phyloP scores from a whole-genome alignment of 2,329 filamentous ascomycete genomes.

The Colletotrichum lindemuthianum region DNA sequence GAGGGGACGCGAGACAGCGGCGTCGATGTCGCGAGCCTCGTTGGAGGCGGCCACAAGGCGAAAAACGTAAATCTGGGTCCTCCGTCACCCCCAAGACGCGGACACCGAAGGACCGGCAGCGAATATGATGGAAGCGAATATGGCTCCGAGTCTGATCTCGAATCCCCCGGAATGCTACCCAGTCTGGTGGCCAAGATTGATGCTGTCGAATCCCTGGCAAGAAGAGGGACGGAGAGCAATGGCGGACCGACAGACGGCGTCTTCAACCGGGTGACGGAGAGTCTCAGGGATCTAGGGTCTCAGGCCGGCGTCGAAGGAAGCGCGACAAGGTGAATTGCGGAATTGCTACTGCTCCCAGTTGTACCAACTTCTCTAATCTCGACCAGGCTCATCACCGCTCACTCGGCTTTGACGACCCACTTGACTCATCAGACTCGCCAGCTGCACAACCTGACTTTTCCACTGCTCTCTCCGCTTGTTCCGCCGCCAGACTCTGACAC shows the following conservation, averaged over 20 bases:
- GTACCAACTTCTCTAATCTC: neutral
- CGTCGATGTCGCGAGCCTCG: constrained; percentile 49
- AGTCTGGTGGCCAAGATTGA: constrained; percentile 76
- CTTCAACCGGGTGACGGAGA: constrained; percentile 74
- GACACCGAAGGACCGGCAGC: constrained; percentile 63
- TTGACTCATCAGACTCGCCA: constrained; percentile 79
- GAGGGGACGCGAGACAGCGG: constrained; percentile 53
- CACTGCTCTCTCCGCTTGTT: constrained; percentile 74
- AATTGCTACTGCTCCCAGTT: neutral
- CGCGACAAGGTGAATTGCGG: constrained; percentile 69
- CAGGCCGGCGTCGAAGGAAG: constrained; percentile 78
- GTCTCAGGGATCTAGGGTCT: constrained; percentile 76
- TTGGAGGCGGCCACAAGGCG: constrained; percentile 39
- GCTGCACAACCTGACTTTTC: constrained; percentile 77
- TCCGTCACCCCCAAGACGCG: constrained; percentile 54
- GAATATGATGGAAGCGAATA: constrained; percentile 80
- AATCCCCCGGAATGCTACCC: constrained; percentile 73
- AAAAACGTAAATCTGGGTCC: constrained; percentile 56
- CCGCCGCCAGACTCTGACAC: constrained; percentile 70
- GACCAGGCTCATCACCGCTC: constrained; percentile 76
- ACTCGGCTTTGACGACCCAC: constrained; percentile 79
- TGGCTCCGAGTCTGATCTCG: constrained; percentile 76
- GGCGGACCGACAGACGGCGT: constrained; percentile 73
- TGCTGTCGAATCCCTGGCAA: constrained; percentile 75
- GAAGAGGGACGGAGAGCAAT: constrained; percentile 72